These are phyloP conservation scores for Schizothecium vesticola DNA, from an alignment of 495 filamentous ascomycete genomes.

Conservation along the genomic window DNA sequence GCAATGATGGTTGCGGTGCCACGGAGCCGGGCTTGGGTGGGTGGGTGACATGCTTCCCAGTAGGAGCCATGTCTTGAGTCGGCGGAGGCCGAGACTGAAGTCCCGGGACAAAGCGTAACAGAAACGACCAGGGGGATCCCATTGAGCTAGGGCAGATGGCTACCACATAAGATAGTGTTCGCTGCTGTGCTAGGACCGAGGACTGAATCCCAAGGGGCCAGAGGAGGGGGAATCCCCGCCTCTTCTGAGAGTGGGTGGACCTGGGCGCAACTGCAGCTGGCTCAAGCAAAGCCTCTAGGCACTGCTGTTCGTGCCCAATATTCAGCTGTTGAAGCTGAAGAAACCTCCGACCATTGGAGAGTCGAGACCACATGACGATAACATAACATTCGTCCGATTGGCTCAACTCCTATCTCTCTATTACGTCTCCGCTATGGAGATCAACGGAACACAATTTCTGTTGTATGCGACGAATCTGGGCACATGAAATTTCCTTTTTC, in stretches of 20 bases:
- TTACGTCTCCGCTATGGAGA: too few species aligned
- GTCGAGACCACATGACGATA: background rate
- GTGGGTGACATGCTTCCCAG: too few species aligned
- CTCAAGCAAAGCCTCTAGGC: background rate
- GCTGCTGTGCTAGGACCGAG: too few species aligned
- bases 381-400: background rate
- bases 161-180: too few species aligned
- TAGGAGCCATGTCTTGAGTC: too few species aligned
- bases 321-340: background rate
- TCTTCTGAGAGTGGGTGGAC: background rate
- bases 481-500: too few species aligned
- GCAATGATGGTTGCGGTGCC: too few species aligned
- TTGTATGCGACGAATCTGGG: too few species aligned
- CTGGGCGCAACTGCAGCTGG: background rate
- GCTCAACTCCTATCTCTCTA: background rate
- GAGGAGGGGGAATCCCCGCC: background rate
- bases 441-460: too few species aligned
- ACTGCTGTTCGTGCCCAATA: background rate
- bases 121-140: background rate
- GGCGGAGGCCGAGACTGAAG: background rate
- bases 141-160: background rate
- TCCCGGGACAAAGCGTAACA: background rate
- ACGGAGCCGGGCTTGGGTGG: too few species aligned
- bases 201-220: background rate
- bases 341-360: background rate